Percentiles rank a stretch among this genome's conserved stretches.
These are phyloP conservation scores for Hymenoscyphus salicellus DNA, from an alignment of 2,329 filamentous ascomycete genomes.

Conservation along the genomic window DNA sequence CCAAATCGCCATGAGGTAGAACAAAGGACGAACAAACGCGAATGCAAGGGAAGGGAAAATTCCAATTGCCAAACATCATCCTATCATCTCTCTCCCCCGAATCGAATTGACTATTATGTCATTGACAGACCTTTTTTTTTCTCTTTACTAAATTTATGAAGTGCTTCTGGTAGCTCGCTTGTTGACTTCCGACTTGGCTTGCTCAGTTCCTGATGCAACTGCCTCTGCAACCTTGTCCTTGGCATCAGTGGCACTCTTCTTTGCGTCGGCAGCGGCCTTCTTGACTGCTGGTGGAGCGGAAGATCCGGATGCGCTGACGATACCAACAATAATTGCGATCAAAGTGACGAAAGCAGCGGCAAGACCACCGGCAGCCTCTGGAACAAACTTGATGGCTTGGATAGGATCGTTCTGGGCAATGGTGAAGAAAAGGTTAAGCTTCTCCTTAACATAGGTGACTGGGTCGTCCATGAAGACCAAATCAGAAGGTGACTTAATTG, in stretches of 20 bases:
- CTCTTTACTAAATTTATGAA: conserved; percentile 22
- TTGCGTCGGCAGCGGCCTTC: conserved; percentile 61
- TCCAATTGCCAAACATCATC: conserved; percentile 15
- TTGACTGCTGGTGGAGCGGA: conserved; percentile 70
- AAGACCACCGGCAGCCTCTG: conserved; percentile 82
- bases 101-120: conserved; percentile 2
- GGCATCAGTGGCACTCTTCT: conserved; percentile 72
- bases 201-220: conserved; percentile 61
- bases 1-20: conserved; percentile 5
- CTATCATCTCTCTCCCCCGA: conserved; percentile 12
- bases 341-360: conserved; percentile 67
- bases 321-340: conserved; percentile 65
- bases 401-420: conserved; percentile 78
- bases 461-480: conserved; percentile 91
- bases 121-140: conserved; percentile 3
- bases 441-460: conserved; percentile 82
- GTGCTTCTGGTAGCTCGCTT: conserved; percentile 35
- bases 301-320: conserved; percentile 61
- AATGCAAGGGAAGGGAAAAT: conserved; percentile 7
- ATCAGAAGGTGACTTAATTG: conserved; percentile 68
- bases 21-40: conserved; percentile 17
- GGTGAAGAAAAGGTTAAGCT: conserved; percentile 84
- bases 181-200: conserved; percentile 59
- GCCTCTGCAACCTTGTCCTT: conserved; percentile 69
- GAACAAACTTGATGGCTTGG: conserved; percentile 81